Conservation (phyloP, 495 filamentous ascomycete species). For the Neurospora africana region DNA sequence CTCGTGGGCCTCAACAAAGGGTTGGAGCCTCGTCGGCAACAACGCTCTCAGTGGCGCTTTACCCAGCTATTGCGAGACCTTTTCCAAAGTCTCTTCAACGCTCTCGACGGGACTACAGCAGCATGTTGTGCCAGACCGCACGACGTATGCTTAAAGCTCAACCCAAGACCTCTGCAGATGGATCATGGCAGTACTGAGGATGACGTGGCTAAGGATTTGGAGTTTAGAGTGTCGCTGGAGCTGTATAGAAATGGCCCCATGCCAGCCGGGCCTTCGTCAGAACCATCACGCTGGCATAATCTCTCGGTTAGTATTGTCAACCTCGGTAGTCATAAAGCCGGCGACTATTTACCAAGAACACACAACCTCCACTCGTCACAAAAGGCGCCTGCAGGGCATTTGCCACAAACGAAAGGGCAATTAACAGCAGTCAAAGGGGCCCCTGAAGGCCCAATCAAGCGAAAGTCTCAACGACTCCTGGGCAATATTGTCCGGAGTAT, state of each 20-base stretch:
- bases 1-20: constrained; percentile 1
- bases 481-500: background rate
- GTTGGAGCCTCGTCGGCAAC: background rate
- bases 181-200: constrained; percentile 1
- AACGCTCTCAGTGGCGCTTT: constrained; percentile 1
- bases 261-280: no score
- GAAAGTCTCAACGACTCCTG: background rate
- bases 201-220: constrained; percentile 1
- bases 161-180: background rate
- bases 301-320: background rate
- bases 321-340: background rate
- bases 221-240: background rate
- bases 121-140: background rate
- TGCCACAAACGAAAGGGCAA: no score
- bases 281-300: background rate
- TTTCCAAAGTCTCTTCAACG: background rate
- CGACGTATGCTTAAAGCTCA: background rate
- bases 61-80: background rate
- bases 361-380: background rate
- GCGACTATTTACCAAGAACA: background rate
- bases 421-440: background rate
- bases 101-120: background rate
- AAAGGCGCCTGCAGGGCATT: no score
- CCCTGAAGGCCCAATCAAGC: background rate
- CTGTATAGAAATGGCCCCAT: background rate